Percentiles rank a stretch among this genome's conserved stretches.
Conservation (phyloP, 2,329 filamentous ascomycete genomes). For the Cordyceps fumosorosea region DNA sequence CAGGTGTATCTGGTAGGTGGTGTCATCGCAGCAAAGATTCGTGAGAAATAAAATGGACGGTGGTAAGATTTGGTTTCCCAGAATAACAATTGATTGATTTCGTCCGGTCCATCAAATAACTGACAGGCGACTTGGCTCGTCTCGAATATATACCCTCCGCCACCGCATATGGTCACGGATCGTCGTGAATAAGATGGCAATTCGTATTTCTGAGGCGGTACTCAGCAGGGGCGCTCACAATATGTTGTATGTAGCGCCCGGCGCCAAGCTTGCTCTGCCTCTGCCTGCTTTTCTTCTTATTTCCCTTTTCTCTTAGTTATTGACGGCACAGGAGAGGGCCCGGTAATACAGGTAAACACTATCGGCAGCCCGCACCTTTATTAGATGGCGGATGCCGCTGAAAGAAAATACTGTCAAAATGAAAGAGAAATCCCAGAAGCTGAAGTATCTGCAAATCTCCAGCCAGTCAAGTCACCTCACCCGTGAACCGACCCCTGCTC, state of each 20-base stretch:
- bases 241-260: not conserved
- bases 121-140: not conserved
- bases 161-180: not conserved
- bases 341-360: not conserved
- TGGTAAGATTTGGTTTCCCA: not conserved
- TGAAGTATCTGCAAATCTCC: not conserved
- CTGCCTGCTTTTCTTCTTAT: too few species aligned
- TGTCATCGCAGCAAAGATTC: not conserved
- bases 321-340: not conserved
- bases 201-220: not conserved
- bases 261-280: not conserved
- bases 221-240: not conserved
- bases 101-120: not conserved
- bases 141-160: not conserved
- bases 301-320: too few species aligned
- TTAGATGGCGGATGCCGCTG: not conserved
- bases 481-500: not conserved
- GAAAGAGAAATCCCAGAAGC: not conserved
- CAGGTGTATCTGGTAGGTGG: not conserved
- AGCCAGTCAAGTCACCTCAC: not conserved
- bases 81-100: not conserved
- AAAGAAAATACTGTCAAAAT: not conserved
- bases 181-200: not conserved
- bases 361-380: not conserved
- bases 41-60: not conserved